Evolutionary conservation across 805 yeast species (phyloP), one percentile per base, ranked within the genome.

Genomic region (Naumovozyma baii): DNA sequence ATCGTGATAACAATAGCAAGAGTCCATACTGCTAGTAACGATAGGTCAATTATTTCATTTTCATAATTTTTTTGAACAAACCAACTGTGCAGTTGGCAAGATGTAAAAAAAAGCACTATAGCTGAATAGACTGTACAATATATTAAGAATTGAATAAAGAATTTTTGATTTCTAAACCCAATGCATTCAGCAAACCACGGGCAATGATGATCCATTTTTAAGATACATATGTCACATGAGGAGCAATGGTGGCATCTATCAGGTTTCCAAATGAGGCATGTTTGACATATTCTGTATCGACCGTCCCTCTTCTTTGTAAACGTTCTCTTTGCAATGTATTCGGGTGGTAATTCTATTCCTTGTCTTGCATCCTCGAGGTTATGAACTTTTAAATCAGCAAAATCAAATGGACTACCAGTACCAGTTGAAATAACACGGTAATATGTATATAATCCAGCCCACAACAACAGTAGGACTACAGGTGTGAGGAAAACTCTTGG

Each of bases 121-220:
- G 60, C 42, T 1, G 80, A 57, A 50, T 73, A 78, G 0, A 71
- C 19, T 2, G 76, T 62, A 2, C 75, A 64, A 51, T 79, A 78
- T 5, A 69, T 34, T 39, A 87, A 59, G 54, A 83, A 82, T 56
- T 86, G 95, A 19, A 85, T 57, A 54, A 88, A 90, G 55, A 67
- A 74, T 61, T 86, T 83, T 47, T 83, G 87, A 61, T 90, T 90
- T 20, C 64, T 64, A 61, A 75, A 81, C 0, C 97, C 97, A 42
- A 90, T 74, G 59, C 96, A 88, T 4, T 76, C 68, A 2, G 94
- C 80, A 59, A 87, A 86, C 97, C 97, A 90, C 0, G 96, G 96
- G 45, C 81, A 80, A 62, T 87, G 96, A 57, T 87, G 96, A 58
- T 87, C 96, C 96, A 87, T 88, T 51, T 75, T 76, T 43, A 88